Evolutionary conservation across 345 rosid genomes (phyloP).

Genomic region (Boechera stricta): DNA sequence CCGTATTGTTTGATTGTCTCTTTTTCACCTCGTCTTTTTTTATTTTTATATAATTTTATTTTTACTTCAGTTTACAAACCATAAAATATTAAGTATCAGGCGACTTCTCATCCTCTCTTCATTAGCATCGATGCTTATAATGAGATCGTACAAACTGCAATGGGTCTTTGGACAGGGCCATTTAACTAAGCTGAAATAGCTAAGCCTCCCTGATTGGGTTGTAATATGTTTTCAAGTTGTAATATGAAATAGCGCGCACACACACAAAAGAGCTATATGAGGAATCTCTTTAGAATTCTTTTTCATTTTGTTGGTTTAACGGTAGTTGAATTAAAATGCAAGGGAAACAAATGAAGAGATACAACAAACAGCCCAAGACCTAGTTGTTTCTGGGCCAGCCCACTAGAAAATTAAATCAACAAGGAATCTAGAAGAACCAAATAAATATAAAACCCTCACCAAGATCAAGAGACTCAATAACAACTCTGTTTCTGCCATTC

Average conservation of each 20-base stretch:
- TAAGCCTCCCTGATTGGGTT: neutral
- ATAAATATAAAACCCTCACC: neutral
- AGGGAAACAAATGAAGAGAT: neutral
- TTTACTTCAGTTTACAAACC: slow-evolving; percentile 4
- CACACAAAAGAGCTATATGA: neutral
- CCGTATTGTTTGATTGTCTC: neutral
- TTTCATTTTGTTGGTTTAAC: too few species aligned
- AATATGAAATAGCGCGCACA: neutral
- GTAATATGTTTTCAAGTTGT: neutral
- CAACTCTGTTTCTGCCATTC: neutral
- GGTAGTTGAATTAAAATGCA: neutral
- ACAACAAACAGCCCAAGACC: neutral
- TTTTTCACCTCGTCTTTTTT: neutral
- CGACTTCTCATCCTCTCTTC: neutral
- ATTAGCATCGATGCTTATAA: neutral
- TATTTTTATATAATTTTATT: neutral
- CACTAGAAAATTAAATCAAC: neutral
- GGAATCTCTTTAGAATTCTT: too few species aligned
- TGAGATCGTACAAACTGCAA: neutral
- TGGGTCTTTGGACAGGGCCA: neutral
- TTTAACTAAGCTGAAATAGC: neutral
- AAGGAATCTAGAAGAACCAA: neutral
- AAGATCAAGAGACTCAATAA: neutral
- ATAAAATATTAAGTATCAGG: neutral
- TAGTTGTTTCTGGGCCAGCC: neutral